Evolutionary conservation across 2,329 filamentous ascomycete genomes (phyloP), one percentile per base, ranked within the genome.

Genomic region (Trichoderma sp.): DNA sequence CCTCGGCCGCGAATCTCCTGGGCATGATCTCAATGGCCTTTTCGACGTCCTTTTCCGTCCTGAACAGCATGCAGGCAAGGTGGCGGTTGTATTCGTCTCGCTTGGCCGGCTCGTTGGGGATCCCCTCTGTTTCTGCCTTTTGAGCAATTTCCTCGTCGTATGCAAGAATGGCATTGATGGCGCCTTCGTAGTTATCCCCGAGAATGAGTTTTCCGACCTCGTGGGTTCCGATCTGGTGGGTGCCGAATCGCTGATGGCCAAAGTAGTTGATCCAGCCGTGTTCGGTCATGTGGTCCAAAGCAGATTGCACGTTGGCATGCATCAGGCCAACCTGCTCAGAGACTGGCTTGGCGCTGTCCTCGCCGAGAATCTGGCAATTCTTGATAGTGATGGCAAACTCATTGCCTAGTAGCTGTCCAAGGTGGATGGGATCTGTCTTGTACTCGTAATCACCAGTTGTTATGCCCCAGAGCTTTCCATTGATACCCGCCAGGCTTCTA

Each of bases 201-300:
- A 99, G 85, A 76, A 99, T 94, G 77, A 92, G 90, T 76, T 91
- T 88, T 59, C 96, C 96, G 60, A 97, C 84, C 51, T 90, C 86
- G 75, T 98, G 93, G 0, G 96, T 99, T 39, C 94, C 91, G 14
- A 92, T 91, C 32, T 89, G 83, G 79, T 96, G 95, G 0, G 94
- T 95, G 32, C 96, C 96, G 75, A 99, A 99, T 28, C 96, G 90
- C 81, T 99, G 96, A n/a, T 98, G 88, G 10, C 96, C 96, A 76
- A 94, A 99, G 82, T 98, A 99, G 81, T 99, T 99, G 80, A 99
- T 90, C 83, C 96, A 99, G 3, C 96, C 96, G 55, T 90, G 86
- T 54, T 88, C 81, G 66, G 86, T 83, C 73, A 98, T 87, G 71
- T 90, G 87, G 52, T 86, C 82, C 61, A 97, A 82, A 1, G 92